Evolutionary conservation across 2,329 filamentous ascomycete species (phyloP).

Genomic region (Harringtonia aguacate): DNA sequence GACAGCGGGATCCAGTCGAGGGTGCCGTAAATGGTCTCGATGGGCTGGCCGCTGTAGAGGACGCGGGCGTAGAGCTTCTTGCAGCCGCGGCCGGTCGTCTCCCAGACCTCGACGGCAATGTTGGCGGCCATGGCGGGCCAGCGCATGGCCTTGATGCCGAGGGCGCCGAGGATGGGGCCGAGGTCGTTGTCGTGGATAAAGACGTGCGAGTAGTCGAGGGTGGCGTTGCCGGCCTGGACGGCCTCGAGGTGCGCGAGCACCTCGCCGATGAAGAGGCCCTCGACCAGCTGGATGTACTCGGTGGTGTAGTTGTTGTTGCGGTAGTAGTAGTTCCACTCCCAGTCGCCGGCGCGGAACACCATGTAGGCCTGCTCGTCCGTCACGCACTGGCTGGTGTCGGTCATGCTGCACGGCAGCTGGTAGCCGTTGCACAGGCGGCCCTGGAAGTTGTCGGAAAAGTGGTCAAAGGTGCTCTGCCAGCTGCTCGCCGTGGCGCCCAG

Average conservation of each 20-base stretch:
- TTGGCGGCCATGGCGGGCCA: conserved; percentile 5
- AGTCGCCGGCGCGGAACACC: conserved; percentile 6
- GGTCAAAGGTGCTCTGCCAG: conserved; percentile 5
- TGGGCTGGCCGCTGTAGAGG: conserved; percentile 4
- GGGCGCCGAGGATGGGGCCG: conserved; percentile 2
- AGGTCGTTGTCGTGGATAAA: conserved; percentile 5
- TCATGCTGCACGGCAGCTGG: conserved; percentile 1
- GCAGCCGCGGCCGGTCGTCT: not conserved
- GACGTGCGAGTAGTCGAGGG: not conserved
- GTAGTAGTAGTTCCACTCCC: conserved; percentile 6
- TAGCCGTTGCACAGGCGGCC: conserved; percentile 5
- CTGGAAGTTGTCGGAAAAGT: conserved; percentile 7
- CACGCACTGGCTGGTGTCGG: not conserved
- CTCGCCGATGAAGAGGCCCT: conserved; percentile 4
- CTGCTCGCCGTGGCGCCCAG: not conserved
- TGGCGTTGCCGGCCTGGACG: not conserved
- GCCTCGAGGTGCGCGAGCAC: not conserved
- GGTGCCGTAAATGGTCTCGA: conserved; percentile 1
- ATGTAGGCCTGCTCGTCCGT: conserved; percentile 1
- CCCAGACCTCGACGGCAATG: conserved; percentile 4
- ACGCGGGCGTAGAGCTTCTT: conserved; percentile 1
- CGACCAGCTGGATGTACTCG: not conserved
- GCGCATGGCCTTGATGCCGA: conserved; percentile 1
- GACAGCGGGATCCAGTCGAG: conserved; percentile 4
- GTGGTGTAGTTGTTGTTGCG: not conserved